Base-by-base conservation (phyloP, 139 green algal genomes). In the Auxenochlorella pyrenoidosa region DNA sequence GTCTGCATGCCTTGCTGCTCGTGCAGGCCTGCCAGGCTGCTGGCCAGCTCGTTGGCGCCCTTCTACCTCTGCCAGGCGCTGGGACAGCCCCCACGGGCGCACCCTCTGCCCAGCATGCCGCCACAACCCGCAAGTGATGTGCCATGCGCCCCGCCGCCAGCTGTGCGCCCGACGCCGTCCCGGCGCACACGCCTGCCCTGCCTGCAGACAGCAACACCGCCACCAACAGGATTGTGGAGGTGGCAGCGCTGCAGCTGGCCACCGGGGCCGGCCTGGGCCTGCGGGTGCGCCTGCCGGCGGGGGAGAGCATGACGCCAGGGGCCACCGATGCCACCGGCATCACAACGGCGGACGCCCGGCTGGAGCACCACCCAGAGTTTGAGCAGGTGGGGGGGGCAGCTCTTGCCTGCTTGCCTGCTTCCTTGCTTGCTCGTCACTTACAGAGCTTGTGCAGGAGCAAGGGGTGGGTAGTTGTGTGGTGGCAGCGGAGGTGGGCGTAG, bases 151-250 rank as follows among this genome's bases (percentile, higher is more conserved):
- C 12, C 16, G 24, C 60, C 60, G 60, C 24, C 60, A 68, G 22
- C n/a, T 44, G 8, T 72, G 65, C 26, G 24, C 24, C 13, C 3
- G 1, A 38, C 24, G 4, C 1, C 68, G 8, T 44, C n/a, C 19
- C 32, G 8, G 1, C 68, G 8, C 3, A 22, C 68, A 75, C n/a
- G 68, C 26, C 28, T 51, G 40, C 40, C 8, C 30, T 34, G 22
- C 73, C 73, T 54, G 72, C 72, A 79, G 72, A 40, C 72, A 22
- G 2, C 38, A 54, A 19, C 32, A 12, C 12, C 38, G 8, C 38
- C 22, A 58, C 22, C 36, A 6, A 41, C 8, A 32, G 81, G 21
- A 90, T 95, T 44, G 47, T 94, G 1, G 93, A 95, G 84, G 84
- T 95, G 12, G 93, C 89, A 19, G 91, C 86, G 36, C 12, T 83